These are phyloP conservation scores for Xylaria sp. DNA, from an alignment of 2,329 filamentous ascomycete genomes.

Conservation along the genomic window DNA sequence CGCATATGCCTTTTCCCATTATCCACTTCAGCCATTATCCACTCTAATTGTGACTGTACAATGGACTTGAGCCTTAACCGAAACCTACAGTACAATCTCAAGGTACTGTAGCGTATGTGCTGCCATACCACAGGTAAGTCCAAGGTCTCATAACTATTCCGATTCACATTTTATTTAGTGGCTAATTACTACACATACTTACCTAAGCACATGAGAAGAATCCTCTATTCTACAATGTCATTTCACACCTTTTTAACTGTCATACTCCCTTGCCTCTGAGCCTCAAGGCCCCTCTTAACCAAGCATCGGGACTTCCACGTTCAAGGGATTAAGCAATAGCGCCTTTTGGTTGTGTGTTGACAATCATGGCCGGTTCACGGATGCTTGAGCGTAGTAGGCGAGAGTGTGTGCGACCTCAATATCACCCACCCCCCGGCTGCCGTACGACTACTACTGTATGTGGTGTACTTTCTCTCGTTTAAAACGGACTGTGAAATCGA, in stretches of 20 bases:
- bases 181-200: neutral
- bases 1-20: neutral
- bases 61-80: conserved; percentile 2
- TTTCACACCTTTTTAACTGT: neutral
- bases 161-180: neutral
- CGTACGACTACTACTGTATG: too few species aligned
- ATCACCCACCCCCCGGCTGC: neutral
- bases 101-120: too few species aligned
- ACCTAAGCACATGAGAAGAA: neutral
- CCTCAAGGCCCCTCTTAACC: neutral
- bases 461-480: conserved; percentile 1
- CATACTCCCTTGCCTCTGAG: neutral
- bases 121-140: too few species aligned
- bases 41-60: neutral
- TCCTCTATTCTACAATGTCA: too few species aligned
- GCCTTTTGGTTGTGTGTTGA: neutral
- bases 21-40: too few species aligned
- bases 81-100: conserved; percentile 3
- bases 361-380: conserved; percentile 2
- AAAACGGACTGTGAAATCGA: conserved; percentile 6
- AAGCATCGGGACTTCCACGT: neutral
- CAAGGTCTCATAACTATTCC: too few species aligned
- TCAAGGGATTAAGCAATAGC: neutral
- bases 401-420: neutral
- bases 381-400: neutral